Conservation (phyloP, 2,329 filamentous ascomycete genomes). For the Xylaria sp. region DNA sequence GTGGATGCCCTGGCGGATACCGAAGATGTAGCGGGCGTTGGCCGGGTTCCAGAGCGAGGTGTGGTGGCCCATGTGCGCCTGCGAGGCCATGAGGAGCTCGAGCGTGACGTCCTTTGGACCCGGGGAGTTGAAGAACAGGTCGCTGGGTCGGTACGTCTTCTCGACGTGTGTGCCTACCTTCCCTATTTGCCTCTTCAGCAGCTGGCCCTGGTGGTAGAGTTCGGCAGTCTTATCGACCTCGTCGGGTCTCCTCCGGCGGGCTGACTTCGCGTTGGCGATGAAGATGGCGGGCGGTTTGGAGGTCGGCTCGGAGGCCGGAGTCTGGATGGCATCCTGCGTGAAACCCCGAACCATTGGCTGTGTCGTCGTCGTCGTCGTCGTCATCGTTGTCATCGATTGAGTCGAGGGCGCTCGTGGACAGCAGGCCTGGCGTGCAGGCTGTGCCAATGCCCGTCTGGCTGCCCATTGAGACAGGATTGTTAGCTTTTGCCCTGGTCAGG, state of each 20-base stretch:
- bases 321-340: conserved; percentile 37
- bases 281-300: conserved; percentile 42
- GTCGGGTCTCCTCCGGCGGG: conserved; percentile 38
- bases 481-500: conserved; percentile 18
- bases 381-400: conserved; percentile 39
- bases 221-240: conserved; percentile 49
- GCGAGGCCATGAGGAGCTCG: conserved; percentile 87
- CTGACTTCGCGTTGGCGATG: conserved; percentile 36
- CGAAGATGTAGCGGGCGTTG: conserved; percentile 94
- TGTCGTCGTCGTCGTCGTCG: conserved; percentile 42
- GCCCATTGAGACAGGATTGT: conserved; percentile 42
- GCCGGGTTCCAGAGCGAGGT: conserved; percentile 93
- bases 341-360: conserved; percentile 41
- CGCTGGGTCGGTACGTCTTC: conserved; percentile 71
- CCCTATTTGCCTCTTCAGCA: conserved; percentile 58
- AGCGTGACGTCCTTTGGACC: conserved; percentile 83
- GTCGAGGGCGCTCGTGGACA: conserved; percentile 55
- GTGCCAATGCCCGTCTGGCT: conserved; percentile 66
- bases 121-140: conserved; percentile 77
- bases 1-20: conserved; percentile 86
- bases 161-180: conserved; percentile 61
- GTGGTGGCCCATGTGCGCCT: conserved; percentile 90
- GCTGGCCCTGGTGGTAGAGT: conserved; percentile 51
- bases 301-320: conserved; percentile 30
- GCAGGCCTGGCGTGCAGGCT: conserved; percentile 52